Evolutionary conservation across 1,284 basidiomycete genomes (phyloP), one percentile per base, ranked within the genome.

Genomic region (Lentinus polychrous): DNA sequence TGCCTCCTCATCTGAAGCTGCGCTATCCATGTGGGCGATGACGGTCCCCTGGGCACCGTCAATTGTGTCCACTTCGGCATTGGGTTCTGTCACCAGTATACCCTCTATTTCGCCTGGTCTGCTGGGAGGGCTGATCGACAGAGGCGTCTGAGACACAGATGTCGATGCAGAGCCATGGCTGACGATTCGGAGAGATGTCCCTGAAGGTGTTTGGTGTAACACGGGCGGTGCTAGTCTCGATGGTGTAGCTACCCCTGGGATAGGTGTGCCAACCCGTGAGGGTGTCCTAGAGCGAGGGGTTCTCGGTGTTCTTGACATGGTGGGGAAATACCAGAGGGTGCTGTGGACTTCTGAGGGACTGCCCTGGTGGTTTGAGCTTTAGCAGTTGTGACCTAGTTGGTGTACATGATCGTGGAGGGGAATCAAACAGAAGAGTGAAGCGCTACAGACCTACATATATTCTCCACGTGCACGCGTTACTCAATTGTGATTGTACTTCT

Each of bases 1-100:
- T 37, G 79, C 76, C 45, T 74, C 73, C 53, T 81, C 82, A 52
- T 76, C 75, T 7, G 62, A 64, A 20, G 66, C 66, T 48, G 58
- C 49, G 20, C 67, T 64, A 18, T 70, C 68, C 31, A 73, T 60
- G 45, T 66, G 68, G 11, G 68, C 78, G 52, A 66, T 61, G 2
- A 71, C 73, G 22, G 65, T 74, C 0, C 68, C 74, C 44, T 73
- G 72, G 53, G 80, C 80, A 35, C 70, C 72, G 42, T 75, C 73
- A 5, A 65, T 60, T 4, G 71, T 66, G 46, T 82, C 81, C 32
- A 69, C 69, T 52, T 79, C 81, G 43, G 67, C 68, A 39, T 85
- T 82, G 41, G 72, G 71, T 57, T 86, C 83, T 54, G 79, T 77
- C 39, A 86, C 70, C 33, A 88, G 66, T 45, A 86, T 81, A 7